Conservation (phyloP, 2,329 filamentous ascomycete species). For the Xylariaceae sp. region DNA sequence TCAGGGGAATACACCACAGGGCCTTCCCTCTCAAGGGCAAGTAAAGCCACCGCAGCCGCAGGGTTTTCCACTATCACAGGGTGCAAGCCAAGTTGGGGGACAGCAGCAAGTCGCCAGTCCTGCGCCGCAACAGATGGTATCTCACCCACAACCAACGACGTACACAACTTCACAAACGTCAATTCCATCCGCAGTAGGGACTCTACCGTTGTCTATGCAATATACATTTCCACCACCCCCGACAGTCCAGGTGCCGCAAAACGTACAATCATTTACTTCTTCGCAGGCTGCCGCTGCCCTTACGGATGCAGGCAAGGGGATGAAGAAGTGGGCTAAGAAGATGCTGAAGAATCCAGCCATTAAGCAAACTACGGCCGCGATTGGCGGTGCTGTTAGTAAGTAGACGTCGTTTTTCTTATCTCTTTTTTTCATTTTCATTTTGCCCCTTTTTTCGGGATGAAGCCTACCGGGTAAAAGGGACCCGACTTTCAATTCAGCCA, state of each 20-base stretch:
- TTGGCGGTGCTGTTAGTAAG: slow-evolving; percentile 25
- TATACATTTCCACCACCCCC: slow-evolving; percentile 9
- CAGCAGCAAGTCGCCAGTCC: slow-evolving; percentile 3
- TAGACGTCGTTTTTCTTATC: slow-evolving; percentile 5
- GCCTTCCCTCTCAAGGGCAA: slow-evolving; percentile 10
- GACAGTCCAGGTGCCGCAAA: not conserved
- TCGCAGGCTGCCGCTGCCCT: slow-evolving; percentile 22
- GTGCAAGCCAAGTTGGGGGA: not conserved
- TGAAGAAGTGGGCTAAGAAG: slow-evolving; percentile 33
- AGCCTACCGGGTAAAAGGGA: not conserved
- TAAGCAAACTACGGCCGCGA: slow-evolving; percentile 25
- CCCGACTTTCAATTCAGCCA: not conserved
- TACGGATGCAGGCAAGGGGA: slow-evolving; percentile 25
- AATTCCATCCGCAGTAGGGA: not conserved
- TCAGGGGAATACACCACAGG: slow-evolving; percentile 7
- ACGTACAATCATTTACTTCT: slow-evolving; percentile 20
- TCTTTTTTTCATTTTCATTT: not conserved
- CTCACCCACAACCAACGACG: not conserved
- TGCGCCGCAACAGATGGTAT: slow-evolving; percentile 1
- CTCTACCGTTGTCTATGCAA: slow-evolving; percentile 1
- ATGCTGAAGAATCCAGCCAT: slow-evolving; percentile 26
- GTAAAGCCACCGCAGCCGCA: slow-evolving; percentile 20
- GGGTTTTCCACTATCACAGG: not conserved
- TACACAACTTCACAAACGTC: slow-evolving; percentile 11
- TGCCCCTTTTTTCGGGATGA: not conserved